Conservation (phyloP, 23 red algal genomes). For the Pyropia haitanensis region DNA sequence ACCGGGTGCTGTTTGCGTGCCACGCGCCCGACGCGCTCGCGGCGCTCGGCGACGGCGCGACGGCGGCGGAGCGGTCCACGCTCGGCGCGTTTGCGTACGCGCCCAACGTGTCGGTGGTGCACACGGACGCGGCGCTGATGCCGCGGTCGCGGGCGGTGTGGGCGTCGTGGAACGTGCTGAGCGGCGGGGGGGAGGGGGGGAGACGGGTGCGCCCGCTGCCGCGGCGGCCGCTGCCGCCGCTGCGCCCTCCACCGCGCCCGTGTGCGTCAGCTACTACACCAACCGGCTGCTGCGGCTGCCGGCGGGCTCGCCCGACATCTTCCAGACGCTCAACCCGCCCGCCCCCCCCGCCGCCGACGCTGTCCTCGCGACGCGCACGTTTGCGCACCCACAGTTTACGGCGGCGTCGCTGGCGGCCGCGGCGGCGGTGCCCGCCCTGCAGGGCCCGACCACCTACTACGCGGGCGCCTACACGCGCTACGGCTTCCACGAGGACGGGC, state of each 20-base stretch:
- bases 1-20: slow-evolving; percentile 80
- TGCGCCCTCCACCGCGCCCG: slow-evolving; percentile 10
- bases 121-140: slow-evolving; percentile 69
- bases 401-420: slow-evolving; percentile 34
- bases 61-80: slow-evolving; percentile 37
- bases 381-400: slow-evolving; percentile 83
- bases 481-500: slow-evolving; percentile 96
- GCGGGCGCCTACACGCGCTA: slow-evolving; percentile 85
- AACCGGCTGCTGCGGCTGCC: slow-evolving; percentile 68
- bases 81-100: slow-evolving; percentile 65
- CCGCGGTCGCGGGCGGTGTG: slow-evolving; percentile 46
- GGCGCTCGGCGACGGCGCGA: slow-evolving; percentile 39
- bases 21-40: slow-evolving; percentile 58
- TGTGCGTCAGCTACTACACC: slow-evolving; percentile 81
- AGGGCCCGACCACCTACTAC: slow-evolving; percentile 72
- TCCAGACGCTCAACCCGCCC: slow-evolving; percentile 89
- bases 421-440: slow-evolving; percentile 34
- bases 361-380: slow-evolving; percentile 39
- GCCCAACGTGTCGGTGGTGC: slow-evolving; percentile 46
- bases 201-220: too few species aligned
- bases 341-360: slow-evolving; percentile 42
- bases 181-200: background rate
- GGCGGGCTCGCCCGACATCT: slow-evolving; percentile 45
- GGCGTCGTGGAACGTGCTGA: slow-evolving; percentile 92
- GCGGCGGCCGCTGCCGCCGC: too few species aligned